phyloP scores from a whole-genome alignment of 2,329 filamentous ascomycete genomes.

The Colletotrichum aenigma region DNA sequence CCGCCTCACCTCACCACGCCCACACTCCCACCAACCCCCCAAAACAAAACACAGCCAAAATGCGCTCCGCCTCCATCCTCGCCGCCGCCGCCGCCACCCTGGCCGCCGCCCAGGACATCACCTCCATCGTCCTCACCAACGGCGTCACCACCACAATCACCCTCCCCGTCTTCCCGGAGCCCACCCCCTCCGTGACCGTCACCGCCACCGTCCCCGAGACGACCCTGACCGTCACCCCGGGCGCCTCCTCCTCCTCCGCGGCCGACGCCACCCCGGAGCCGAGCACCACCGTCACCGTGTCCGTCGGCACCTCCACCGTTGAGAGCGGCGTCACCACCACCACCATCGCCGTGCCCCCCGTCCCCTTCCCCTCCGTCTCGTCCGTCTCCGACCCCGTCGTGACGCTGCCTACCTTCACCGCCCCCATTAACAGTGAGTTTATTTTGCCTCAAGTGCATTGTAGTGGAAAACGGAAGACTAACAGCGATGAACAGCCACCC shows the following conservation, averaged over 20 bases:
- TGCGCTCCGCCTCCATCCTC: conserved; percentile 26
- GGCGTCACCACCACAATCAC: conserved; percentile 23
- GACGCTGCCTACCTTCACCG: neutral
- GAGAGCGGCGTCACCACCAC: neutral
- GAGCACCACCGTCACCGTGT: conserved; percentile 5
- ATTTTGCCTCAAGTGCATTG: accelerated
- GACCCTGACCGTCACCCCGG: conserved; percentile 9
- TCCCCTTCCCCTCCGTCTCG: neutral
- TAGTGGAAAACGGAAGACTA: neutral
- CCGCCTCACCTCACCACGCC: neutral
- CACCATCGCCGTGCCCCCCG: conserved; percentile 9
- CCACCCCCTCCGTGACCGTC: conserved; percentile 5
- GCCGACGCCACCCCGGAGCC: neutral
- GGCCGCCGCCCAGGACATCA: conserved; percentile 23
- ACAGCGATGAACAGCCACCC: neutral
- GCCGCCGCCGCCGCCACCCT: conserved; percentile 18
- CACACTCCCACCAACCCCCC: neutral
- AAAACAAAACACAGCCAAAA: conserved; percentile 5
- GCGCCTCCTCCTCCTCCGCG: neutral
- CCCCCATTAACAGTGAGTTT: conserved; percentile 2
- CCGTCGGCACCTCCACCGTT: conserved; percentile 6
- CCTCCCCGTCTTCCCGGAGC: conserved; percentile 24
- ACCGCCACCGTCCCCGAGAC: conserved; percentile 15
- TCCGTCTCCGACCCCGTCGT: neutral
- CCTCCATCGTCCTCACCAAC: conserved; percentile 21